A percentile compares a stretch with the other conserved stretches of the same genome.
Conservation (phyloP, 1,284 basidiomycete species). For the Cryptococcus sp. region DNA sequence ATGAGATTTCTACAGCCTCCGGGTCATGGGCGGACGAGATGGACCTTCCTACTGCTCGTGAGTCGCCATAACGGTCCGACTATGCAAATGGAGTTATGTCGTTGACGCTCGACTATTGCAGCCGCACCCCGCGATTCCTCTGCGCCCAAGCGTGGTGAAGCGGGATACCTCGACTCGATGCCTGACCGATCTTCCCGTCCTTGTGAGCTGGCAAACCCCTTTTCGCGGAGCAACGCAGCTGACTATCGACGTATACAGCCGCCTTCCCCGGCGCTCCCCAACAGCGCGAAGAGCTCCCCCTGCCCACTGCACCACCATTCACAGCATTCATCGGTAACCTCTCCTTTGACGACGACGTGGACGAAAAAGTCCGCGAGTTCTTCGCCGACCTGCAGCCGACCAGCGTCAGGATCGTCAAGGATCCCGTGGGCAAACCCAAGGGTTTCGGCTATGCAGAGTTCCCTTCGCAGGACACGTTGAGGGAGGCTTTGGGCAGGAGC, state of each 20-base stretch:
- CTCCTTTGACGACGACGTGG: slow-evolving; percentile 85
- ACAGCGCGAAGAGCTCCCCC: slow-evolving; percentile 83
- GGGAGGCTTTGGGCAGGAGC: slow-evolving; percentile 69
- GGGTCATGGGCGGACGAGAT: slow-evolving; percentile 98
- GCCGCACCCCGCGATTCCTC: slow-evolving; percentile 52
- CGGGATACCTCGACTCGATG: slow-evolving; percentile 53
- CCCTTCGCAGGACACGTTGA: slow-evolving; percentile 75
- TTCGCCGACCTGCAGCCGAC: slow-evolving; percentile 68
- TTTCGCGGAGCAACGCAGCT: not conserved
- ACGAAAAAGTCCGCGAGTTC: slow-evolving; percentile 72
- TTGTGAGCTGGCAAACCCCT: slow-evolving; percentile 8
- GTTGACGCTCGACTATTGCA: slow-evolving; percentile 26
- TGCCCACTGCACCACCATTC: slow-evolving; percentile 92
- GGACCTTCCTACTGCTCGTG: slow-evolving; percentile 89
- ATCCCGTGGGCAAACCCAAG: slow-evolving; percentile 87
- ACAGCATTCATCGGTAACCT: slow-evolving; percentile 97
- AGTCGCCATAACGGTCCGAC: slow-evolving; percentile 51
- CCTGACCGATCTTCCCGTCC: slow-evolving; percentile 42
- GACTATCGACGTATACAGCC: slow-evolving; percentile 16
- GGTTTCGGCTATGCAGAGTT: slow-evolving; percentile 99
- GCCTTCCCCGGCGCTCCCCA: slow-evolving; percentile 52
- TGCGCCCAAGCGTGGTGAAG: slow-evolving; percentile 50
- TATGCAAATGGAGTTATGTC: slow-evolving; percentile 22
- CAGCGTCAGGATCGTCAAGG: slow-evolving; percentile 88
- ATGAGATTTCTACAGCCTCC: slow-evolving; percentile 57